These are phyloP conservation scores for Diaporthe sp. DNA, from an alignment of 2,329 filamentous ascomycete species.

Conservation along the genomic window DNA sequence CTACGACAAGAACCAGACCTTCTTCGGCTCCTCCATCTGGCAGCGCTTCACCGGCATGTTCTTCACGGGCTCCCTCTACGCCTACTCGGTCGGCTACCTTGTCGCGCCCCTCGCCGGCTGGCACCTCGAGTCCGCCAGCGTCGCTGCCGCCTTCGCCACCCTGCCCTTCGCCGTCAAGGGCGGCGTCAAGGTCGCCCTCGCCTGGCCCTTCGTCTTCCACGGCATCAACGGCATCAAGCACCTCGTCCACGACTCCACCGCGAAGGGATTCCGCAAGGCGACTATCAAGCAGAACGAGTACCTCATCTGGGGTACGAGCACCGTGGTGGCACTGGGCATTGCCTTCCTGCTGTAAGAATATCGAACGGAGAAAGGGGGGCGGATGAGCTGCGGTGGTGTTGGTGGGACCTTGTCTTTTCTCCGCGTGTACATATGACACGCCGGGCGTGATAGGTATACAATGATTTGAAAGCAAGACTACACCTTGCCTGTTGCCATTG, in stretches of 20 bases:
- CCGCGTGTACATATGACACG: constrained; percentile 33
- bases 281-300: constrained; percentile 62
- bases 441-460: constrained; percentile 19
- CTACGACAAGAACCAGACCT: constrained; percentile 90
- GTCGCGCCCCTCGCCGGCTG: constrained; percentile 79
- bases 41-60: constrained; percentile 87
- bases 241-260: constrained; percentile 64
- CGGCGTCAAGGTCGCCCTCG: constrained; percentile 66
- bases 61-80: constrained; percentile 82
- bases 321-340: constrained; percentile 61
- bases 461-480: constrained; percentile 11
- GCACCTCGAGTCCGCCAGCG: constrained; percentile 71
- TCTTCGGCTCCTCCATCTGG: constrained; percentile 78
- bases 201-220: constrained; percentile 74
- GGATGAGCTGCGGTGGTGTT: neutral
- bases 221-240: constrained; percentile 69
- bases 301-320: constrained; percentile 62
- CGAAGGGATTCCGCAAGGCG: constrained; percentile 64
- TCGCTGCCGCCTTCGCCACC: constrained; percentile 72
- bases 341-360: constrained; percentile 61
- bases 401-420: constrained; percentile 16
- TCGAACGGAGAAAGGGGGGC: neutral
- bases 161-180: constrained; percentile 73
- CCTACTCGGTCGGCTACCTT: constrained; percentile 86
- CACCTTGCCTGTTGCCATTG: neutral